Evolutionary conservation across 257 asterid genomes (phyloP).

Genomic region (Scutellaria minor): DNA sequence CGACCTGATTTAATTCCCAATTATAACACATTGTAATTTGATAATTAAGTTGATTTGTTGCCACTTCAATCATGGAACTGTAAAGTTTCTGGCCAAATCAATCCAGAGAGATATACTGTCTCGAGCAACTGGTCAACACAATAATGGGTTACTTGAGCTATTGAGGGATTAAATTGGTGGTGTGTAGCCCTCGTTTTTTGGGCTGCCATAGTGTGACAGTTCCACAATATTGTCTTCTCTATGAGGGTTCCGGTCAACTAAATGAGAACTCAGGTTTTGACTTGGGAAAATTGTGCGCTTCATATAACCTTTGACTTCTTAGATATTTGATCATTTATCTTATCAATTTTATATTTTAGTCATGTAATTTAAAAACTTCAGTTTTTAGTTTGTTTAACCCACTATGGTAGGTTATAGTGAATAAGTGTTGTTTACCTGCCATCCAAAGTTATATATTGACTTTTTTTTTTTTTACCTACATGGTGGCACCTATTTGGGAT

Average conservation of each 20-base stretch:
- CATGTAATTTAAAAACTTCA: too few species aligned
- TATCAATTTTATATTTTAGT: too few species aligned
- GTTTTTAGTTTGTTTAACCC: too few species aligned
- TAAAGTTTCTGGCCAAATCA: neutral
- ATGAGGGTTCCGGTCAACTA: neutral
- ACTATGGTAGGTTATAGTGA: too few species aligned
- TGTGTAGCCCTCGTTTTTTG: neutral
- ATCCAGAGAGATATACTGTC: neutral
- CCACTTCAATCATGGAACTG: neutral
- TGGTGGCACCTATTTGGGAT: too few species aligned
- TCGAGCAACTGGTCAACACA: neutral
- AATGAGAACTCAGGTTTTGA: neutral
- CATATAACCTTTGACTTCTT: neutral
- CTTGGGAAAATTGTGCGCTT: neutral
- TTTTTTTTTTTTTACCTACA: too few species aligned
- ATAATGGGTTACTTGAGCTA: neutral
- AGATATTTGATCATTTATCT: too few species aligned
- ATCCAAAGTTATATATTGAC: too few species aligned
- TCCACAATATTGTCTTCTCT: neutral
- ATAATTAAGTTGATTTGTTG: neutral
- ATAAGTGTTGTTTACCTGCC: too few species aligned
- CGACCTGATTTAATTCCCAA: neutral
- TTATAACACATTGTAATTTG: neutral
- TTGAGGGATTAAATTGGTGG: too few species aligned
- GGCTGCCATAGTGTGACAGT: neutral